A percentile compares a stretch with the other conserved stretches of the same genome.
These are phyloP conservation scores for Candida arabinofermentans DNA, from an alignment of 805 yeast genomes.

Conservation along the genomic window DNA sequence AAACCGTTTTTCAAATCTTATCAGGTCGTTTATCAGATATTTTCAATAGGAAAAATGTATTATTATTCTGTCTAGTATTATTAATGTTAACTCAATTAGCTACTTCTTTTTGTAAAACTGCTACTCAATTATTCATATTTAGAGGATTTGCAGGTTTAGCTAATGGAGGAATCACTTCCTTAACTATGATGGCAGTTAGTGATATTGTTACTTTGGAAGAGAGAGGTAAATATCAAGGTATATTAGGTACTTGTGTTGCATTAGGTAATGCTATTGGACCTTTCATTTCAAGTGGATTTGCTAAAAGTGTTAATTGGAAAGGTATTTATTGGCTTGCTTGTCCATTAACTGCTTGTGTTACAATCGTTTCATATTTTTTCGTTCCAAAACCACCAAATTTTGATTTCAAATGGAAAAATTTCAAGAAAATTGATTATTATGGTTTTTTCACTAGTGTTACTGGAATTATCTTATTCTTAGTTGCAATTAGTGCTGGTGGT, in stretches of 20 bases:
- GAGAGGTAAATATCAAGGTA: slow-evolving; percentile 56
- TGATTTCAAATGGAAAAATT: slow-evolving; percentile 33
- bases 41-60: slow-evolving; percentile 45
- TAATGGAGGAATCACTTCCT: slow-evolving; percentile 47
- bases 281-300: slow-evolving; percentile 48
- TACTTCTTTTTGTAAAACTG: slow-evolving; percentile 48
- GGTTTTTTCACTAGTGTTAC: slow-evolving; percentile 49
- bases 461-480: slow-evolving; percentile 44
- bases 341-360: slow-evolving; percentile 37
- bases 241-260: slow-evolving; percentile 47
- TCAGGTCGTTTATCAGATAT: slow-evolving; percentile 55
- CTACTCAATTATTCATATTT: slow-evolving; percentile 45
- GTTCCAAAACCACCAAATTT: slow-evolving; percentile 34
- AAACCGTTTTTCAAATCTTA: slow-evolving; percentile 47
- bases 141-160: slow-evolving; percentile 57
- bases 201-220: slow-evolving; percentile 51
- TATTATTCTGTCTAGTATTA: slow-evolving; percentile 36
- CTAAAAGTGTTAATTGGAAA: slow-evolving; percentile 43
- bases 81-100: slow-evolving; percentile 43
- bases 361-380: slow-evolving; percentile 26
- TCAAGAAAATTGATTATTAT: slow-evolving; percentile 45
- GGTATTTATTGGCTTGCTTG: slow-evolving; percentile 47
- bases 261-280: slow-evolving; percentile 55
- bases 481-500: slow-evolving; percentile 65
- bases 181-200: slow-evolving; percentile 49